Conservation (phyloP, 768 basidiomycete genomes). For the Tylopilus rubrobrunneus region DNA sequence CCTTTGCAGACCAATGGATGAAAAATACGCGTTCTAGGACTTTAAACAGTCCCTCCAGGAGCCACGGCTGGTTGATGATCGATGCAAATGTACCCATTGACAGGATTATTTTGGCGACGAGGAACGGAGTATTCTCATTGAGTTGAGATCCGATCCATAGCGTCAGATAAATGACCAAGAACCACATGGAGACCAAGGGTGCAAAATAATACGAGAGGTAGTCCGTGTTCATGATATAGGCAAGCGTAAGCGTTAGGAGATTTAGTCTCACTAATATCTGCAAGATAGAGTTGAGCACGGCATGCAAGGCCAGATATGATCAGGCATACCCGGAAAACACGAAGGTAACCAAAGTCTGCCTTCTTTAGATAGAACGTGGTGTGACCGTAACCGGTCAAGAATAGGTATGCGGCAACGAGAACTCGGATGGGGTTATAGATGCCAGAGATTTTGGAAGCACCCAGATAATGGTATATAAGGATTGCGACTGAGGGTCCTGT, state of each 20-base stretch:
- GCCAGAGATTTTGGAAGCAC: slow-evolving; percentile 87
- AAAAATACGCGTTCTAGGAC: slow-evolving; percentile 61
- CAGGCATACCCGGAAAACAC: slow-evolving; percentile 61
- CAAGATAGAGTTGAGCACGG: neutral
- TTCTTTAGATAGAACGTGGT: slow-evolving; percentile 87
- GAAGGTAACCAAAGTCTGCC: slow-evolving; percentile 76
- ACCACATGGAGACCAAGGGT: slow-evolving; percentile 90
- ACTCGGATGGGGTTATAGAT: slow-evolving; percentile 91
- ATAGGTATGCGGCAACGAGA: slow-evolving; percentile 84
- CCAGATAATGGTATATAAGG: slow-evolving; percentile 88
- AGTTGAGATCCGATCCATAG: slow-evolving; percentile 65
- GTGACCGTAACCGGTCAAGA: slow-evolving; percentile 93
- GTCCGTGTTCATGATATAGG: slow-evolving; percentile 89
- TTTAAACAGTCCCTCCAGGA: slow-evolving; percentile 61
- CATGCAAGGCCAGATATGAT: neutral
- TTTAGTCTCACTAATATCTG: slow-evolving; percentile 81
- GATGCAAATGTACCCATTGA: slow-evolving; percentile 62
- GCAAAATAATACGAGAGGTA: slow-evolving; percentile 91
- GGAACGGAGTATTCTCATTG: slow-evolving; percentile 67
- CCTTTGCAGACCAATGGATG: slow-evolving; percentile 79
- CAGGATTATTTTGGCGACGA: slow-evolving; percentile 65
- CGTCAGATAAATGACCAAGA: slow-evolving; percentile 78
- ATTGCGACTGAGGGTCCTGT: slow-evolving; percentile 60
- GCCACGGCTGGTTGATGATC: slow-evolving; percentile 61
- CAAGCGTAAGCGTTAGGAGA: slow-evolving; percentile 73